phyloP scores from a whole-genome alignment of 2,329 filamentous ascomycete species.

The Triangularia verruculosa region DNA sequence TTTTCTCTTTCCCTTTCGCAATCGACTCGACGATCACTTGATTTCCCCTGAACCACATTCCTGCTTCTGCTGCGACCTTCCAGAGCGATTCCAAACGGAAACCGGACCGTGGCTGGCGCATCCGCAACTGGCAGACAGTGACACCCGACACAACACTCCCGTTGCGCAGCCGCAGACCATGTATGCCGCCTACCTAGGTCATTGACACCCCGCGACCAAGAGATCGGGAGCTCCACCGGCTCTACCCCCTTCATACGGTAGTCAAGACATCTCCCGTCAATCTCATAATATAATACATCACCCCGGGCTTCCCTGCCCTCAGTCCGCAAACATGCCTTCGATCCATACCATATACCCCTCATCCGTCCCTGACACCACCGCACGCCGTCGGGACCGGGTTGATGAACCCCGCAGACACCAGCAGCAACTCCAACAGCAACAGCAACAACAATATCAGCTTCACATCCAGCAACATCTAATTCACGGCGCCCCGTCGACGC shows the following conservation, averaged over 20 bases:
- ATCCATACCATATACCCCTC: slow-evolving; percentile 30
- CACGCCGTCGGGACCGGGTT: slow-evolving; percentile 23
- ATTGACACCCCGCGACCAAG: slow-evolving; percentile 11
- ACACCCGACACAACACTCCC: neutral
- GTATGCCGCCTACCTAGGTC: slow-evolving; percentile 25
- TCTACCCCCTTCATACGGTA: slow-evolving; percentile 5
- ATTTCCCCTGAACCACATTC: slow-evolving; percentile 10
- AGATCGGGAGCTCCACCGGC: slow-evolving; percentile 17
- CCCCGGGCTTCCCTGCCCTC: slow-evolving; percentile 13
- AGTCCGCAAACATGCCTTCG: slow-evolving; percentile 32
- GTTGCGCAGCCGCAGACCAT: slow-evolving; percentile 21
- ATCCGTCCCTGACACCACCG: slow-evolving; percentile 25
- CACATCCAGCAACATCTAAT: slow-evolving; percentile 10
- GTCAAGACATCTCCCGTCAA: neutral
- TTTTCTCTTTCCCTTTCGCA: neutral
- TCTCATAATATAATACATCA: slow-evolving; percentile 21
- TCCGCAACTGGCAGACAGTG: neutral
- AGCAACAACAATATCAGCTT: neutral
- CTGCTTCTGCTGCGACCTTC: slow-evolving; percentile 13
- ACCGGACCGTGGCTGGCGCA: neutral
- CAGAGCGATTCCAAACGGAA: slow-evolving; percentile 2
- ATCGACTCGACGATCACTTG: slow-evolving; percentile 7
- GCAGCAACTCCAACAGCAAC: slow-evolving; percentile 12
- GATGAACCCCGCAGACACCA: slow-evolving; percentile 25
- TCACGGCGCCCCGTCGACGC: slow-evolving; percentile 28